phyloP scores from a whole-genome alignment of 257 asterid genomes.

The Perilla frutescens region DNA sequence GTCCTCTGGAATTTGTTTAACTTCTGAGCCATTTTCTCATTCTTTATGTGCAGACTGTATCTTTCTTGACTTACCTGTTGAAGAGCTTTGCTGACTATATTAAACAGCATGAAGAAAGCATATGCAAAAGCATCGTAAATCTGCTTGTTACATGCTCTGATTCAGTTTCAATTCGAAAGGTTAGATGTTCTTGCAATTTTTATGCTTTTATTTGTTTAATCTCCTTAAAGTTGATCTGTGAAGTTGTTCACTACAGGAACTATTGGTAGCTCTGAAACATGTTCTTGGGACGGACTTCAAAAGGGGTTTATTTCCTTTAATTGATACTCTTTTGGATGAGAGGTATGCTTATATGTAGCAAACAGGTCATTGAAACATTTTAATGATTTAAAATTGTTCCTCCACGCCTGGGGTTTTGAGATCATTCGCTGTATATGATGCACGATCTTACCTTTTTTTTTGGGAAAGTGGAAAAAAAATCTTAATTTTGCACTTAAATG shows the following conservation, averaged over 20 bases:
- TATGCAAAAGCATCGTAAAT: slow-evolving; percentile 97
- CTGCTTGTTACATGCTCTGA: slow-evolving; percentile 99
- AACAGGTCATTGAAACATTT: slow-evolving; percentile 16
- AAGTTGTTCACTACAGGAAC: slow-evolving; percentile 66
- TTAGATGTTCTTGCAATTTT: slow-evolving; percentile 40
- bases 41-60: slow-evolving; percentile 78
- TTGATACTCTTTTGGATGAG: slow-evolving; percentile 96
- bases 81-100: slow-evolving; percentile 93
- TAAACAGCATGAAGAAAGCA: slow-evolving; percentile 96
- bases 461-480: background rate
- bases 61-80: slow-evolving; percentile 95
- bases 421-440: slow-evolving; percentile 20
- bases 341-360: slow-evolving; percentile 57
- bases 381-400: slow-evolving; percentile 7
- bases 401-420: slow-evolving; percentile 14
- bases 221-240: slow-evolving; percentile 35
- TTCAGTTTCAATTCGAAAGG: slow-evolving; percentile 96
- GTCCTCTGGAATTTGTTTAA: slow-evolving; percentile 13
- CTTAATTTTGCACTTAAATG: slow-evolving; percentile 3
- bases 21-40: slow-evolving; percentile 24
- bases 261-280: slow-evolving; percentile 97
- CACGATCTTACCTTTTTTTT: slow-evolving; percentile 3
- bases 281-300: slow-evolving; percentile 98
- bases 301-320: slow-evolving; percentile 95
- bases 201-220: slow-evolving; percentile 31